phyloP scores from a whole-genome alignment of 2,329 filamentous ascomycete genomes.

The Drechmeria coniospora region DNA sequence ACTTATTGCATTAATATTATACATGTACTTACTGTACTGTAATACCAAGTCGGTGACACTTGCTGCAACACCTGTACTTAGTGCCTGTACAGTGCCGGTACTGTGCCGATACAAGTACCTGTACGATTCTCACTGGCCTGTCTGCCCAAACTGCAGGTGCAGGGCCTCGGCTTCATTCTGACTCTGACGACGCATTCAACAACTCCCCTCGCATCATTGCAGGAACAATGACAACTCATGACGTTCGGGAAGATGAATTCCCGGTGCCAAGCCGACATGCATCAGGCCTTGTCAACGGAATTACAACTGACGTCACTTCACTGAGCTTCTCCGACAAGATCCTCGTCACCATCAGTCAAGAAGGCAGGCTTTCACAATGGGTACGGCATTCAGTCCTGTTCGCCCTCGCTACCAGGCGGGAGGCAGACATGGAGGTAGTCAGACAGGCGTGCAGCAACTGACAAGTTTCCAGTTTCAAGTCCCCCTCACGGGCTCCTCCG shows the following conservation, averaged over 20 bases:
- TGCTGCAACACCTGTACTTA: too few species aligned
- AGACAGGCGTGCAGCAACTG: too few species aligned
- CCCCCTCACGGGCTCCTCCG: conserved; percentile 52
- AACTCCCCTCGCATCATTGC: conserved; percentile 2
- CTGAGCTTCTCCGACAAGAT: conserved; percentile 81
- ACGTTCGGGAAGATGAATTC: conserved; percentile 41
- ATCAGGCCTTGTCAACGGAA: conserved; percentile 47
- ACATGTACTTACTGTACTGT: too few species aligned
- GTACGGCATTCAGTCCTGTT: conserved; percentile 28
- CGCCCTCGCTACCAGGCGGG: background rate
- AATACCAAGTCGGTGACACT: too few species aligned
- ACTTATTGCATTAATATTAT: too few species aligned
- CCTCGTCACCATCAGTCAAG: conserved; percentile 74
- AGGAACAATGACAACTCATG: conserved; percentile 21
- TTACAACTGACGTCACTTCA: conserved; percentile 55
- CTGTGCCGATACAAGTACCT: too few species aligned
- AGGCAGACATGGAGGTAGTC: too few species aligned
- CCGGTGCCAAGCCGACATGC: conserved; percentile 48
- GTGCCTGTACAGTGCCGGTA: too few species aligned
- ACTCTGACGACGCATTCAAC: conserved; percentile 2
- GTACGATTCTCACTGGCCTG: too few species aligned
- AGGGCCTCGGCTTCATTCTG: conserved; percentile 6
- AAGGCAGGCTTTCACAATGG: conserved; percentile 81
- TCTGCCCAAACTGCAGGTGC: too few species aligned
- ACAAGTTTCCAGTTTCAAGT: conserved; percentile 51